Base-by-base conservation (phyloP, 139 green algal genomes). In the Astrephomene gubernaculifera region DNA sequence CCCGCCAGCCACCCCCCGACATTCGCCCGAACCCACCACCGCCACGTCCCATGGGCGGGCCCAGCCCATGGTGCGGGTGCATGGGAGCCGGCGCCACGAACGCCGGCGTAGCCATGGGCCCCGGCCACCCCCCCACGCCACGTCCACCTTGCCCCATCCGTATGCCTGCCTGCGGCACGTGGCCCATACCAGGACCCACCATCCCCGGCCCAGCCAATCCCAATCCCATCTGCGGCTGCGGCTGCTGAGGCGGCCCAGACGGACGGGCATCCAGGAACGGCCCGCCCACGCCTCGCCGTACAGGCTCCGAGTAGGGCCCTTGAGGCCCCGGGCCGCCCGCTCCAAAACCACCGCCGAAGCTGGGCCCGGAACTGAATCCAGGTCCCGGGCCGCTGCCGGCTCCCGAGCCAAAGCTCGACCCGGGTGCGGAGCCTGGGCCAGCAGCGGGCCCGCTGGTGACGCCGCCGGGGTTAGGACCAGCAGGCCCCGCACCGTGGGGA, bases 21-120 rank as follows among this genome's bases (percentile, higher is more conserved):
- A 67, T 29, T 1, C 79, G 72, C 27, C n/a, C 45, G 53, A 80
- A 80, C 22, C 45, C 45, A 19, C 45, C 31, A n/a, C 31, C 19
- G 0, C 45, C 71, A 3, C 49, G 72, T 25, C 19, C 72, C 52
- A 81, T 35, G 9, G 45, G 52, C 35, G 72, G 52, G 43, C 70
- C 70, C 12, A 78, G n/a, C 4, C 70, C 70, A 24, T 78, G 70
- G 44, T 78, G 70, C 9, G 70, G 39, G 25, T 78, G 70, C 12
- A 78, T 35, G 24, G 27, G 43, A 25, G 43, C 70, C 31, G 45
- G 70, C n/a, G 29, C 70, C 1, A 35, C 44, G 25, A 78, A 78
- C 31, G 27, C 6, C 25, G 70, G 22, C 27, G 17, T 61, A 10
- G 70, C 43, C 22, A 41, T 43, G 10, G 43, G 2, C 6, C 70